Evolutionary conservation across 2,329 filamentous ascomycete genomes (phyloP), one percentile per base, ranked within the genome.

Genomic region (Clarireedia hainanense): DNA sequence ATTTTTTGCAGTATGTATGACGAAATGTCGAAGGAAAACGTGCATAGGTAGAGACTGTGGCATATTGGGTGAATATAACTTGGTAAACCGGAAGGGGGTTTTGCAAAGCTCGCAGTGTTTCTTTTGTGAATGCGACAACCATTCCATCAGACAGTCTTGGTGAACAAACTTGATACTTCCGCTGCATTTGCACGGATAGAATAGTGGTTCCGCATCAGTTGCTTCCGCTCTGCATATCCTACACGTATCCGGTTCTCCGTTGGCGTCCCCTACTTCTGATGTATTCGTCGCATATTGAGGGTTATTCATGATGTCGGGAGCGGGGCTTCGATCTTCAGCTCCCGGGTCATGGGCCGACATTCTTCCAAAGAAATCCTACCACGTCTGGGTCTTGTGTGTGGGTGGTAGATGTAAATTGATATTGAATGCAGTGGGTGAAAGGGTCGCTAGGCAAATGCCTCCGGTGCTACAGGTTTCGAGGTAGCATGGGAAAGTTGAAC

Each of bases 41-140:
- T 86, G 80, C 42, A 85, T 79, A 0, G 95, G 94, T 14, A 99
- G 79, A 12, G 81, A 83, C 60, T 83, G 81, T 1, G 94, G 95
- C 94, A 99, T 99, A 68, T 91, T 82, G 4, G 91, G 90, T 59
- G 91, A 85, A 75, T 99, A 99, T 40, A 99, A 81, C 73, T 99
- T 99, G 52, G 94, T 99, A 76, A 99, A 99, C 58, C 91, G 88
- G 69, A 97, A 99, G 0, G 91, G 86, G 2, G 94, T 99, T 76
- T 99, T 99, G 83, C 94, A 99, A 37, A 99, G 84, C 75, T 99
- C 94, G 78, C 95, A 99, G 76, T 99, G 89, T 72, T 97, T 97
- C 81, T 99, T 99, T 71, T 99, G 91, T 1, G 94, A 97, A 72
- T 99, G 95, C 50, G 91, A 92, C 23, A 99, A 79, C 94, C 94